Conservation (phyloP, 2,329 filamentous ascomycete genomes). For the Colletotrichum kahawae region DNA sequence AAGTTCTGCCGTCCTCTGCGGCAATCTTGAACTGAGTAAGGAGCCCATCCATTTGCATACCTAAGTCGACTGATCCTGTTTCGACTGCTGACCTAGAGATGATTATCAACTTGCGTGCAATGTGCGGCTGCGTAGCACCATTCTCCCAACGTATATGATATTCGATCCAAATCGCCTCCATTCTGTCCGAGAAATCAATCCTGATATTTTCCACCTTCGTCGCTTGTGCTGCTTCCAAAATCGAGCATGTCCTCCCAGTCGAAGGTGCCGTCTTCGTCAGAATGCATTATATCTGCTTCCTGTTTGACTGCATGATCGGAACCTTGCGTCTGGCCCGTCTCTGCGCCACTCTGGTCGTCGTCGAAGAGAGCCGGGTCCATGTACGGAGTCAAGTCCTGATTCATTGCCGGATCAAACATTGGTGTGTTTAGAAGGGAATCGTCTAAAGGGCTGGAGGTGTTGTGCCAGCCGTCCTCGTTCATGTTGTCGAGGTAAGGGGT, state of each 20-base stretch:
- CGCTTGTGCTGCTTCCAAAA: neutral
- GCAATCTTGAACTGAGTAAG: neutral
- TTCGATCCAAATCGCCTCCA: neutral
- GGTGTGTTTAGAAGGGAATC: neutral
- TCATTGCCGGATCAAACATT: neutral
- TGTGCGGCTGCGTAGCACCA: neutral
- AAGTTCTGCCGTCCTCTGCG: neutral
- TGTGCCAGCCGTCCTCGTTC: neutral
- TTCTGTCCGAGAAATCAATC: neutral
- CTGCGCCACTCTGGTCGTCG: neutral
- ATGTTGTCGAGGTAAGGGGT: neutral
- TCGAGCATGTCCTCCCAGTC: neutral
- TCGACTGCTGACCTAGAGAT: neutral
- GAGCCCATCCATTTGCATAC: neutral
- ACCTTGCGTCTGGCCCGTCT: neutral
- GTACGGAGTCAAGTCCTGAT: neutral
- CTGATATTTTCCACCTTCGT: neutral
- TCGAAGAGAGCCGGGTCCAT: neutral
- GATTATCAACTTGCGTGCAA: neutral
- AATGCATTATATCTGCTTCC: neutral
- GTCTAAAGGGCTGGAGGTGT: neutral
- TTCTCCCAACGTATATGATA: neutral
- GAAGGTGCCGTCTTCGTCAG: neutral
- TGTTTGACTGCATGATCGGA: neutral
- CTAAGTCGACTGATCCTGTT: neutral